Conservation (phyloP, 139 green algal species). For the Asterochloris erici region DNA sequence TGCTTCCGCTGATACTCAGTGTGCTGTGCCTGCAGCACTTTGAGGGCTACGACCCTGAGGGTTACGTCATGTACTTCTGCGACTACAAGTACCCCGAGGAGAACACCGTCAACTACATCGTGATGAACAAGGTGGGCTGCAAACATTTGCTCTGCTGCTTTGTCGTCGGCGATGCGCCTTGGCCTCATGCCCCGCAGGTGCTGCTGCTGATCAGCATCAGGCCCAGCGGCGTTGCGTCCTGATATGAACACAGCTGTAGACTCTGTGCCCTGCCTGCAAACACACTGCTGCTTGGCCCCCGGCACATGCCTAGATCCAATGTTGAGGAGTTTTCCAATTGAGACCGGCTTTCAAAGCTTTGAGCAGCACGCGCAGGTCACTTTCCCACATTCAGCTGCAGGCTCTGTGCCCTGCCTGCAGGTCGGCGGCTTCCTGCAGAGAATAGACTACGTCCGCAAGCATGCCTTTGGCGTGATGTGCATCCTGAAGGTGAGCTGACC, state of each 20-base stretch:
- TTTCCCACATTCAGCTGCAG: background rate
- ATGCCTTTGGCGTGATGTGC: constrained; percentile 66
- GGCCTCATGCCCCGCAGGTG: too few species aligned
- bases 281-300: too few species aligned
- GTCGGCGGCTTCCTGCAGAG: constrained; percentile 60
- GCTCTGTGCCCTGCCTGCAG: background rate
- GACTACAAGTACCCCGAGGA: constrained; percentile 73
- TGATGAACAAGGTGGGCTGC: constrained; percentile 59
- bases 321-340: too few species aligned
- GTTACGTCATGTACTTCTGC: constrained; percentile 60
- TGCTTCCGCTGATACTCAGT: too few species aligned
- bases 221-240: too few species aligned
- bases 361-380: background rate
- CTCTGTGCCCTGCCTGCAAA: too few species aligned
- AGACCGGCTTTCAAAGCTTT: too few species aligned
- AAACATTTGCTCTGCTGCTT: background rate
- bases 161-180: background rate
- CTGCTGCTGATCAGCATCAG: too few species aligned
- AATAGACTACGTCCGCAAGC: constrained; percentile 61
- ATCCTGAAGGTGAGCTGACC: constrained; percentile 43
- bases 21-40: constrained; percentile 24
- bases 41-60: constrained; percentile 33
- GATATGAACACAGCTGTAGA: too few species aligned
- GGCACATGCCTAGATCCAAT: too few species aligned
- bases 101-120: constrained; percentile 66